phyloP scores from a whole-genome alignment of 2,329 filamentous ascomycete species.

The Gyromitra esculenta region DNA sequence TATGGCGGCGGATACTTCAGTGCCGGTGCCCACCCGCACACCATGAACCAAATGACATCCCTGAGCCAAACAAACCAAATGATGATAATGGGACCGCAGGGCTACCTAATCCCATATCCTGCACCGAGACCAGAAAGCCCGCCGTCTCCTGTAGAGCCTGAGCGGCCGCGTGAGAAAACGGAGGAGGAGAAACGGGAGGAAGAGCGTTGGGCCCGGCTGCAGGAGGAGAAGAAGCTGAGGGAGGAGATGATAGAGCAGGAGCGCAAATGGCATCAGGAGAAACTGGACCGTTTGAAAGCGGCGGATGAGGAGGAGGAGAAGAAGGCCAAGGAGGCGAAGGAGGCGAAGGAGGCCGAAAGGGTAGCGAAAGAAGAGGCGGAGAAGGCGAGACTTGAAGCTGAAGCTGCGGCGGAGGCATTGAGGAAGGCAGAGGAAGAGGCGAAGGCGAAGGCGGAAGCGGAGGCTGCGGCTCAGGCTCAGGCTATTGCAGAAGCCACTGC shows the following conservation, averaged over 20 bases:
- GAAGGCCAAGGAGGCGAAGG: constrained; percentile 59
- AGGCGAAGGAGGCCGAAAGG: constrained; percentile 22
- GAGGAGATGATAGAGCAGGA: constrained; percentile 57
- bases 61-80: constrained; percentile 52
- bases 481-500: constrained; percentile 45
- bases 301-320: constrained; percentile 60
- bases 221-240: constrained; percentile 53
- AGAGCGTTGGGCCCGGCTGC: constrained; percentile 48
- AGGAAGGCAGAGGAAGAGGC: constrained; percentile 63
- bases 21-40: constrained; percentile 52
- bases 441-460: constrained; percentile 60
- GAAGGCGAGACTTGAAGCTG: constrained; percentile 60
- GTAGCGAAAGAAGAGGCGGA: constrained; percentile 60
- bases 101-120: constrained; percentile 49
- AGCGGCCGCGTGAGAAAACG: constrained; percentile 53
- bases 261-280: constrained; percentile 56
- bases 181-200: constrained; percentile 53
- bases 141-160: constrained; percentile 51
- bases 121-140: constrained; percentile 37
- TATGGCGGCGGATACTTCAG: constrained; percentile 54
- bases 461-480: constrained; percentile 54
- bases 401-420: constrained; percentile 64
- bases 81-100: constrained; percentile 53
- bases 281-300: constrained; percentile 61
- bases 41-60: constrained; percentile 54